phyloP scores from a whole-genome alignment of 129 eudicot genomes.

The Kitagawia praeruptora region DNA sequence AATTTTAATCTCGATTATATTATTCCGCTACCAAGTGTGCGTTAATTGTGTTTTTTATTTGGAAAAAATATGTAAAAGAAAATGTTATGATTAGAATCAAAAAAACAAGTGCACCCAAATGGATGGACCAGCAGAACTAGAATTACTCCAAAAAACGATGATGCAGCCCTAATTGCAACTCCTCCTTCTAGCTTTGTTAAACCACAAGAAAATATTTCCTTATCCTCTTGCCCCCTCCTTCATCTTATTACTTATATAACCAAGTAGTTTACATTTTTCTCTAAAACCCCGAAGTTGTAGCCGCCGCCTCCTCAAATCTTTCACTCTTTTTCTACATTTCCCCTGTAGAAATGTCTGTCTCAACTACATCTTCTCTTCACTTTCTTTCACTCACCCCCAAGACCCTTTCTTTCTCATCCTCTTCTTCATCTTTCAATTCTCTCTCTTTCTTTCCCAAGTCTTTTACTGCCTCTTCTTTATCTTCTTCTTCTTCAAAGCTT shows the following conservation, averaged over 20 bases:
- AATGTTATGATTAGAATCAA: too few species aligned
- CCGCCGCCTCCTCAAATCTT: neutral
- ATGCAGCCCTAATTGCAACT: too few species aligned
- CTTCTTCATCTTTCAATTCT: constrained; percentile 3
- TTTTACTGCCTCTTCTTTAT: neutral
- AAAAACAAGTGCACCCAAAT: too few species aligned
- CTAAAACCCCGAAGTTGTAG: neutral
- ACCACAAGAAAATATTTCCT: neutral
- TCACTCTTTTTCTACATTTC: neutral
- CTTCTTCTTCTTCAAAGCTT: constrained; percentile 11
- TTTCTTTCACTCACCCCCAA: constrained; percentile 44
- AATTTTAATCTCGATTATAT: too few species aligned
- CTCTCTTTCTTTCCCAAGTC: constrained; percentile 29
- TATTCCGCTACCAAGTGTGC: too few species aligned
- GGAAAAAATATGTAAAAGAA: too few species aligned
- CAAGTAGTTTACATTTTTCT: neutral
- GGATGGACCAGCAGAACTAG: too few species aligned
- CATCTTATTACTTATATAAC: neutral
- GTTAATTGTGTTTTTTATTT: too few species aligned
- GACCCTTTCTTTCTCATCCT: constrained; percentile 37
- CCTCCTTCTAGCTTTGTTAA: too few species aligned
- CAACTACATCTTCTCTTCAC: constrained; percentile 35
- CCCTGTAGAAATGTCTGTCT: neutral
- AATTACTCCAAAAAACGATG: too few species aligned
- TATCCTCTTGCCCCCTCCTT: neutral